Evolutionary conservation across 2,329 filamentous ascomycete species (phyloP), one percentile per base, ranked within the genome.

Genomic region (Colletotrichum sublineola): DNA sequence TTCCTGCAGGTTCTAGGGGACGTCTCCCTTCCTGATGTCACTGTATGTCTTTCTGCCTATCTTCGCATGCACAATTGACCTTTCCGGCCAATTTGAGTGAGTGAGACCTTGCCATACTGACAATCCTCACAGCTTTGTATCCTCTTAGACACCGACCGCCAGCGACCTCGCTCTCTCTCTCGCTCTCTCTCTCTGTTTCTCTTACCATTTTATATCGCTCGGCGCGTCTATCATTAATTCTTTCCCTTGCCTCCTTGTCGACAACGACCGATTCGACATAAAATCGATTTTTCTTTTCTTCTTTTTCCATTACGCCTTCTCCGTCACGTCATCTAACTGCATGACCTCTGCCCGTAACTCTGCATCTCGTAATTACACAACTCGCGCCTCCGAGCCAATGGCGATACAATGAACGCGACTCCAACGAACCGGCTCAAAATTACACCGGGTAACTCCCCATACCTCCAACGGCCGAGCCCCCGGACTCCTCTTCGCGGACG

Each of bases 401-500:
- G 87, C 84, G 81, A 80, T 78, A 84, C 82, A 78, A 91, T 90
- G 89, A 85, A 87, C 77, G 84, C 87, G 74, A 90, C 88, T 82
- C 88, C 89, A 73, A 87, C 87, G 78, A 86, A 85, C 78, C 88
- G 88, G 79, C 84, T 93, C 76, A 93, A 90, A 83, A 82, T 92
- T 76, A 95, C 94, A 69, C 93, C 94, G 68, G 92, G 93, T 72
- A 94, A 91, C 80, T 95, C 94, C 70, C 93, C 94, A 67, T 91
- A 89, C 78, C 80, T 90, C 60, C 86, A 87, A 71, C 88, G 91
- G 50, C 87, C 89, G 44, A 42, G 29, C 15, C 84, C 89, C 24
- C 89, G 92, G 79, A 92, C 93, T 62, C 90, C 92, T 40, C 80
- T 86, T 73, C 88, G 89, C 61, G 82, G 84, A 57, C 86, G 86